Percentiles rank a stretch among this genome's conserved stretches.
Evolutionary conservation across 1,284 basidiomycete genomes (phyloP).

Genomic region (Fomitopsis pinicola): DNA sequence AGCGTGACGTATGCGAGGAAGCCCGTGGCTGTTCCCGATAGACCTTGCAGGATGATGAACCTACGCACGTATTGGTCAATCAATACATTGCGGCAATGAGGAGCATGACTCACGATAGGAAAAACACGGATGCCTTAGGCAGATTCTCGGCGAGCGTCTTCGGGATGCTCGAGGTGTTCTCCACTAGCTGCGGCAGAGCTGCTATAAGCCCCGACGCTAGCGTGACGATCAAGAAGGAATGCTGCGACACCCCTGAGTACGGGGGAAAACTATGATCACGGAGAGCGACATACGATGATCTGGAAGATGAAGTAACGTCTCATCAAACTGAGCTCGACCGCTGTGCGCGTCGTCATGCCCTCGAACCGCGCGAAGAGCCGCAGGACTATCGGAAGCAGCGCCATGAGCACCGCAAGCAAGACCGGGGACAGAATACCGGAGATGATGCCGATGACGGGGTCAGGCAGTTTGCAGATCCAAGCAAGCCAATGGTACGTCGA

Average conservation of each 20-base stretch:
- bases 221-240: conserved; percentile 88
- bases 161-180: conserved; percentile 59
- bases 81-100: neutral
- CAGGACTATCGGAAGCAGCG: conserved; percentile 86
- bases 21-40: conserved; percentile 72
- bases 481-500: conserved; percentile 62
- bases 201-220: conserved; percentile 77
- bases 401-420: conserved; percentile 84
- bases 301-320: conserved; percentile 90
- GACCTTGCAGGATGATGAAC: conserved; percentile 65
- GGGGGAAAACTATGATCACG: neutral
- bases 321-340: conserved; percentile 89
- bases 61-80: conserved; percentile 25
- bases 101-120: conserved; percentile 69
- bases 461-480: conserved; percentile 78
- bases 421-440: conserved; percentile 88
- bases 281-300: conserved; percentile 61
- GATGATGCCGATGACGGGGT: conserved; percentile 75
- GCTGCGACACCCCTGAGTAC: conserved; percentile 35
- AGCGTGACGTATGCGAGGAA: conserved; percentile 80
- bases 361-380: conserved; percentile 75
- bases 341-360: conserved; percentile 77
- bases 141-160: conserved; percentile 70
- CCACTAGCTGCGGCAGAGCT: conserved; percentile 57
- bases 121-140: conserved; percentile 88